A percentile compares a stretch with the other conserved stretches of the same genome.
Evolutionary conservation across 768 basidiomycete species (phyloP).

Genomic region (Mycena leptocephala): DNA sequence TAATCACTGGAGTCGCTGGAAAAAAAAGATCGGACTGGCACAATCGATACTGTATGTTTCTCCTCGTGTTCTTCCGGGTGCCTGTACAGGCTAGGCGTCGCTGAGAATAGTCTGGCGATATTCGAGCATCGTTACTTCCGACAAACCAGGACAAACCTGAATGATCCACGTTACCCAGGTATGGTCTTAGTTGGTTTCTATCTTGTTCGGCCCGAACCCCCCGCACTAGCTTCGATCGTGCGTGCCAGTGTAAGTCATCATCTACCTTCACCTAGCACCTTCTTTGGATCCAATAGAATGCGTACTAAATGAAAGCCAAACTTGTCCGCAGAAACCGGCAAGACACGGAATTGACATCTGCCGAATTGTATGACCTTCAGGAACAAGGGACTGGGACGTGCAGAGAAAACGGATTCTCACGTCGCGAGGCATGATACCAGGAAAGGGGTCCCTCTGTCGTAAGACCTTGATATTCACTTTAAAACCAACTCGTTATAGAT

Average conservation of each 20-base stretch:
- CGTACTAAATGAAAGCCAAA: background rate
- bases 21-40: background rate
- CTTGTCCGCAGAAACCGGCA: no score
- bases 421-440: no score
- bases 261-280: background rate
- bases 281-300: background rate
- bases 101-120: background rate
- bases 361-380: no score
- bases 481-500: no score
- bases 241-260: background rate
- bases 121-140: background rate
- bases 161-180: slow-evolving; percentile 6
- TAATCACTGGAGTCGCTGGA: background rate
- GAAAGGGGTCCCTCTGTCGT: no score
- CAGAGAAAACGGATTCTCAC: no score
- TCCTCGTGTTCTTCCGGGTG: background rate
- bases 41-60: background rate
- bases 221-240: background rate
- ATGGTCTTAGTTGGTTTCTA: slow-evolving; percentile 17
- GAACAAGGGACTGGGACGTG: no score
- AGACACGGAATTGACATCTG: no score
- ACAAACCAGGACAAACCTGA: background rate
- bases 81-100: background rate
- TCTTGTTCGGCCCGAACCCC: no score
- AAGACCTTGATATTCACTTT: no score